A percentile compares a stretch with the other conserved stretches of the same genome.
Conservation (phyloP, 225 moss, liverwort and hornwort species). For the Bryum argenteum region DNA sequence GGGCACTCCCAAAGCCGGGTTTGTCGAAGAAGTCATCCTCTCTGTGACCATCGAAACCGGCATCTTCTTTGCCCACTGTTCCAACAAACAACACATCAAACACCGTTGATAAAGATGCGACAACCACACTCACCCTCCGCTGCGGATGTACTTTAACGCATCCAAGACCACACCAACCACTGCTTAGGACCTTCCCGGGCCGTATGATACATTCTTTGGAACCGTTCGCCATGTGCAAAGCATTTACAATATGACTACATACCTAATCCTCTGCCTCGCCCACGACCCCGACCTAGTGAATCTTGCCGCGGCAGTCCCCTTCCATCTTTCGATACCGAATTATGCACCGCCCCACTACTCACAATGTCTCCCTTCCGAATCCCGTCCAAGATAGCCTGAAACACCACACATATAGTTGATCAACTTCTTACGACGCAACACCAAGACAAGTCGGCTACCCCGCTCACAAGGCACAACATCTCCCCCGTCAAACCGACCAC, state of each 20-base stretch:
- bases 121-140: neutral
- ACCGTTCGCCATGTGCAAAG: no score
- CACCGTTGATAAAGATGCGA: neutral
- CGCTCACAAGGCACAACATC: neutral
- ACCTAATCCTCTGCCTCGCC: constrained; percentile 87
- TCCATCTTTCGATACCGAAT: constrained; percentile 50
- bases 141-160: neutral
- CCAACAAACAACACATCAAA: constrained; percentile 7
- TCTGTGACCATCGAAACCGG: constrained; percentile 76
- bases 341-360: constrained; percentile 96
- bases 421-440: constrained; percentile 3
- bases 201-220: no score
- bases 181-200: no score
- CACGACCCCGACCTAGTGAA: constrained; percentile 66
- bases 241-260: neutral
- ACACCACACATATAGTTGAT: constrained; percentile 18
- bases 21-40: constrained; percentile 96
- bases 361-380: constrained; percentile 93
- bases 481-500: neutral
- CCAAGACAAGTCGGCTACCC: neutral
- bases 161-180: neutral
- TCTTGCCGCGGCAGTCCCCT: constrained; percentile 71
- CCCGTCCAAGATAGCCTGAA: constrained; percentile 82
- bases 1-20: constrained; percentile 59
- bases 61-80: constrained; percentile 71